Conservation (phyloP, 163 green algal species). For the Picocystis sp. region DNA sequence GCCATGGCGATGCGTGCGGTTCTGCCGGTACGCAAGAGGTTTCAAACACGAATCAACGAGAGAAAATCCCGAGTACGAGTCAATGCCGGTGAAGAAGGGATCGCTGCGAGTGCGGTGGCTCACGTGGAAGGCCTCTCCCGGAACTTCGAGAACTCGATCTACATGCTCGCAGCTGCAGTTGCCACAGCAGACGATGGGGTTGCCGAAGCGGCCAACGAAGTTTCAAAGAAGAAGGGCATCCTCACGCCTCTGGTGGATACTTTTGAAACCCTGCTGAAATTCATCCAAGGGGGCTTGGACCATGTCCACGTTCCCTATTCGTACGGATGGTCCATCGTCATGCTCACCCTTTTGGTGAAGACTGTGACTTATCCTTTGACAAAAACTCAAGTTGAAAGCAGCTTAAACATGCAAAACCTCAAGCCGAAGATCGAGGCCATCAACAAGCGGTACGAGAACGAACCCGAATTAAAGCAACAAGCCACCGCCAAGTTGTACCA, state of each 20-base stretch:
- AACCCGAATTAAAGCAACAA: conserved; percentile 7
- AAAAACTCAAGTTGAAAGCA: conserved; percentile 11
- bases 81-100: too few relatives aligned
- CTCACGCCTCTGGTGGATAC: conserved; percentile 1
- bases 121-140: too few relatives aligned
- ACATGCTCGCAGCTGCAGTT: too few relatives aligned
- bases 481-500: conserved; percentile 11
- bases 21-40: too few relatives aligned
- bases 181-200: too few relatives aligned
- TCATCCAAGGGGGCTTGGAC: conserved; percentile 3
- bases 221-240: not conserved
- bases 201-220: too few relatives aligned
- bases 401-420: conserved; percentile 13
- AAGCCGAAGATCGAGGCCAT: conserved; percentile 11
- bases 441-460: conserved; percentile 7
- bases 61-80: too few relatives aligned
- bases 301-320: conserved; percentile 4
- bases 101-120: too few relatives aligned
- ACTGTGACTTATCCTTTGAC: conserved; percentile 14
- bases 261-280: conserved; percentile 3
- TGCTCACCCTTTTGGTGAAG: conserved; percentile 10
- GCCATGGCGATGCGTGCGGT: too few relatives aligned
- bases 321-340: conserved; percentile 8
- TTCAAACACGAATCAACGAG: too few relatives aligned
- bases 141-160: too few relatives aligned